Evolutionary conservation across 2,329 filamentous ascomycete genomes (phyloP).

Genomic region (Cryphonectria parasitica): DNA sequence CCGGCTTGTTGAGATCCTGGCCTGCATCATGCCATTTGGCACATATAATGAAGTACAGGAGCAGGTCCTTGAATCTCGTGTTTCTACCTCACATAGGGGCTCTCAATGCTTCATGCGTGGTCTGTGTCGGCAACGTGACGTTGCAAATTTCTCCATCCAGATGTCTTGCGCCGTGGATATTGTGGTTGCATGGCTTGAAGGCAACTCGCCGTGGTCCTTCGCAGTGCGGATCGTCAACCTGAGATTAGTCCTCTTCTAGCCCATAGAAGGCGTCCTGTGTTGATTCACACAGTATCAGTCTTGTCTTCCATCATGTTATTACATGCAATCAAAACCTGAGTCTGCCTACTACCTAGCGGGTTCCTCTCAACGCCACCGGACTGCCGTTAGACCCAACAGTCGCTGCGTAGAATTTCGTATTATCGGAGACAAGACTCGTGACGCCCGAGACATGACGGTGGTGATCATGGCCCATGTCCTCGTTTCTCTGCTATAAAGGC

Average conservation of each 20-base stretch:
- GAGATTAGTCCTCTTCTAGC: conserved; percentile 13
- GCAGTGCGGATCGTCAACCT: conserved; percentile 5
- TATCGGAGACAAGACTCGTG: conserved; percentile 15
- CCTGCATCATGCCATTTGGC: neutral
- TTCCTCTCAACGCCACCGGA: conserved; percentile 16
- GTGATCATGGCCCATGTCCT: conserved; percentile 6
- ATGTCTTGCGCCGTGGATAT: neutral
- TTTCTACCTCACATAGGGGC: neutral
- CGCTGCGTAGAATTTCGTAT: neutral
- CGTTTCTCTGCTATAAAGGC: conserved; percentile 25
- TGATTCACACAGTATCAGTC: conserved; percentile 27
- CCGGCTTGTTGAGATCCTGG: neutral
- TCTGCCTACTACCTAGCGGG: conserved; percentile 14
- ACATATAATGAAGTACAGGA: neutral
- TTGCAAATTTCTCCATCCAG: neutral
- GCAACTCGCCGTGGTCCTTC: neutral
- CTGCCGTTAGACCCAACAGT: conserved; percentile 4
- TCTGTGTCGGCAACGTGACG: neutral
- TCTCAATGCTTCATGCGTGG: neutral
- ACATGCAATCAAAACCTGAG: conserved; percentile 26
- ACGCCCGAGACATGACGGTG: conserved; percentile 20
- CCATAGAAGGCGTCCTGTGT: conserved; percentile 9
- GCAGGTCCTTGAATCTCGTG: neutral
- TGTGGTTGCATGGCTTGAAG: neutral
- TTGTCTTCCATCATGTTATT: conserved; percentile 25